phyloP scores from a whole-genome alignment of 371 early-diverging fungal genomes.

The Actinomortierella wolfii region DNA sequence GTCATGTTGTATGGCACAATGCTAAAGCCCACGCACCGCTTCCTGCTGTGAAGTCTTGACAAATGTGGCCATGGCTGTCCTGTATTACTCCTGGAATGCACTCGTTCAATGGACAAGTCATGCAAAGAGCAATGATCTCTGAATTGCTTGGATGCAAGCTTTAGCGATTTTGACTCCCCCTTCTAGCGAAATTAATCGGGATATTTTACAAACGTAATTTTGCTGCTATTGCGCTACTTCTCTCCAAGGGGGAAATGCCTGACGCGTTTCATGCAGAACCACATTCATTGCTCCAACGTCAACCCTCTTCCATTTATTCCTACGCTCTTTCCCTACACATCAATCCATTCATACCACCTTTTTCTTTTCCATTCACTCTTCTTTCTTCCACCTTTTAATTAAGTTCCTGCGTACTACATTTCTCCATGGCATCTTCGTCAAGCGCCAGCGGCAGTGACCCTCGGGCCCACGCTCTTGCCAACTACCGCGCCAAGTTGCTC shows the following conservation, averaged over 20 bases:
- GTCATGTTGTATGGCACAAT: too few relatives aligned
- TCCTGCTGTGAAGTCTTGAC: too few relatives aligned
- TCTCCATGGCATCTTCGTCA: conserved; percentile 33
- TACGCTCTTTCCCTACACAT: not conserved
- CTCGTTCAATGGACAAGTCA: not conserved
- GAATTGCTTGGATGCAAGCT: too few relatives aligned
- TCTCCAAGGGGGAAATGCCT: too few relatives aligned
- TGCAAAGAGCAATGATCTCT: too few relatives aligned
- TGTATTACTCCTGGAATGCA: too few relatives aligned
- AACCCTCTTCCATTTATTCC: not conserved
- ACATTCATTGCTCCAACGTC: not conserved
- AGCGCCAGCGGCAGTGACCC: conserved; percentile 39
- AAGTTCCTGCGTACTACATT: not conserved
- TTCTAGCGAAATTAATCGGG: too few relatives aligned
- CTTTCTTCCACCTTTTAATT: not conserved
- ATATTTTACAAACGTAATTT: not conserved
- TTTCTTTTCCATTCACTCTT: not conserved
- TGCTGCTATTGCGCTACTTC: not conserved
- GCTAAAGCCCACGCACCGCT: too few relatives aligned
- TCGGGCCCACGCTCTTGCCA: conserved; percentile 77
- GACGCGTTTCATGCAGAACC: not conserved
- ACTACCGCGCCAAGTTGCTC: conserved; percentile 86
- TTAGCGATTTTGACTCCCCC: too few relatives aligned
- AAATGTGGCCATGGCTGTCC: too few relatives aligned
- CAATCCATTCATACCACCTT: not conserved